Evolutionary conservation across 2,329 filamentous ascomycete species (phyloP).

Genomic region (Ascochyta viciae-villosae): DNA sequence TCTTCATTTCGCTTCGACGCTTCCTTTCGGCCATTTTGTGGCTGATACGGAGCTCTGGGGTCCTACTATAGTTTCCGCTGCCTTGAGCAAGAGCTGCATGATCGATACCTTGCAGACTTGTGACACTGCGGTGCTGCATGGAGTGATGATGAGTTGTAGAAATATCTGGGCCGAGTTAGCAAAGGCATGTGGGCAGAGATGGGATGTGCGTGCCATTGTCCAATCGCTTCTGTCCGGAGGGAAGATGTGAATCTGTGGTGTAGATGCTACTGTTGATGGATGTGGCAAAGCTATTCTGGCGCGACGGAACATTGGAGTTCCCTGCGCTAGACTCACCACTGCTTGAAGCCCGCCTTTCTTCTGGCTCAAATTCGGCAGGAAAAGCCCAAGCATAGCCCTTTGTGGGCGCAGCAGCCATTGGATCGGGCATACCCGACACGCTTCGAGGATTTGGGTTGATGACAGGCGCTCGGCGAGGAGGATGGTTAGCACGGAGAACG

Average conservation of each 20-base stretch:
- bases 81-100: conserved; percentile 60
- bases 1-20: conserved; percentile 86
- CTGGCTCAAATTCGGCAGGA: conserved; percentile 71
- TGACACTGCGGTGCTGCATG: conserved; percentile 76
- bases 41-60: conserved; percentile 80
- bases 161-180: conserved; percentile 47
- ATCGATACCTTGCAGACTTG: conserved; percentile 68
- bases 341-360: conserved; percentile 56
- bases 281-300: conserved; percentile 77
- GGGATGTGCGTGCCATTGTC: conserved; percentile 62
- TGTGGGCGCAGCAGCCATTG: conserved; percentile 75
- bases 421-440: conserved; percentile 68
- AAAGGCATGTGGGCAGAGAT: conserved; percentile 7
- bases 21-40: conserved; percentile 88
- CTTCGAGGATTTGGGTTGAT: conserved; percentile 73
- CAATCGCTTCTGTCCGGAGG: conserved; percentile 73
- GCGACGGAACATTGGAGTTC: conserved; percentile 66
- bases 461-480: conserved; percentile 70
- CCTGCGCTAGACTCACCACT: conserved; percentile 57
- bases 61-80: conserved; percentile 80
- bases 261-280: conserved; percentile 82
- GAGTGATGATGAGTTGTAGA: conserved; percentile 72
- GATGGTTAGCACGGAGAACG: conserved; percentile 43
- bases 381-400: conserved; percentile 87
- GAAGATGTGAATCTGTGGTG: conserved; percentile 75